A percentile compares a stretch with the other conserved stretches of the same genome.
Evolutionary conservation across 2,329 filamentous ascomycete genomes (phyloP).

Genomic region (Penicillium rolfsii): DNA sequence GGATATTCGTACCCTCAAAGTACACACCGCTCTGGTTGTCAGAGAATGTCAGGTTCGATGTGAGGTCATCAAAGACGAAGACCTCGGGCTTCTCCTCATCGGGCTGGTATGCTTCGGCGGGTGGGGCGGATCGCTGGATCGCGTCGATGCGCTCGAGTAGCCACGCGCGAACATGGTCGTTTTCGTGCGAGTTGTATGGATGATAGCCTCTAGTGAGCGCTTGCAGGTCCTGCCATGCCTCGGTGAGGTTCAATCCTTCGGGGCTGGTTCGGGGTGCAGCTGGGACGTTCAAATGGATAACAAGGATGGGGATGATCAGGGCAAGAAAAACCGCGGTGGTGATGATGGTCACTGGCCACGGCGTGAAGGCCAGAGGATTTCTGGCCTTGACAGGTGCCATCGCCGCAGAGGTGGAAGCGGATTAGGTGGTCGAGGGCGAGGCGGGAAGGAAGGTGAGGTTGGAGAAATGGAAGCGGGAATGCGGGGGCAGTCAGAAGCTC

Average conservation of each 20-base stretch:
- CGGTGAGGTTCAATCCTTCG: conserved; percentile 74
- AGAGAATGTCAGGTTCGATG: conserved; percentile 76
- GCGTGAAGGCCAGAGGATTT: conserved; percentile 71
- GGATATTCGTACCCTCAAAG: conserved; percentile 89
- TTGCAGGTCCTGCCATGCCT: conserved; percentile 85
- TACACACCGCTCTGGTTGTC: conserved; percentile 64
- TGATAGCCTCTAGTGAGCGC: conserved; percentile 75
- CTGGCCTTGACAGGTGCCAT: conserved; percentile 44
- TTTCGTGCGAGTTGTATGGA: conserved; percentile 83
- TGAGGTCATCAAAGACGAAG: conserved; percentile 76
- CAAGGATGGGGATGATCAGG: conserved; percentile 70
- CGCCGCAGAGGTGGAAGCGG: conserved; percentile 16
- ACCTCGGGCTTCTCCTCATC: conserved; percentile 37
- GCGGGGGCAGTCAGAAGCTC: conserved; percentile 23
- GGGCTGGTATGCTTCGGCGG: conserved; percentile 23
- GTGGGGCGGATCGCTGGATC: conserved; percentile 68
- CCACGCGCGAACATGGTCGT: conserved; percentile 78
- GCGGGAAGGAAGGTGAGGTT: conserved; percentile 23
- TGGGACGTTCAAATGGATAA: conserved; percentile 77
- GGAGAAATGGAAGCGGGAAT: conserved; percentile 24
- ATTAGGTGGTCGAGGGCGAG: conserved; percentile 9
- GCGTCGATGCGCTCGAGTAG: conserved; percentile 70
- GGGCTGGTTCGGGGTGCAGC: conserved; percentile 61
- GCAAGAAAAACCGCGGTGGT: conserved; percentile 76
- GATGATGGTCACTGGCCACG: conserved; percentile 79